A percentile compares a stretch with the other conserved stretches of the same genome.
phyloP scores from a whole-genome alignment of 345 rosid genomes.

The Punica granatum region DNA sequence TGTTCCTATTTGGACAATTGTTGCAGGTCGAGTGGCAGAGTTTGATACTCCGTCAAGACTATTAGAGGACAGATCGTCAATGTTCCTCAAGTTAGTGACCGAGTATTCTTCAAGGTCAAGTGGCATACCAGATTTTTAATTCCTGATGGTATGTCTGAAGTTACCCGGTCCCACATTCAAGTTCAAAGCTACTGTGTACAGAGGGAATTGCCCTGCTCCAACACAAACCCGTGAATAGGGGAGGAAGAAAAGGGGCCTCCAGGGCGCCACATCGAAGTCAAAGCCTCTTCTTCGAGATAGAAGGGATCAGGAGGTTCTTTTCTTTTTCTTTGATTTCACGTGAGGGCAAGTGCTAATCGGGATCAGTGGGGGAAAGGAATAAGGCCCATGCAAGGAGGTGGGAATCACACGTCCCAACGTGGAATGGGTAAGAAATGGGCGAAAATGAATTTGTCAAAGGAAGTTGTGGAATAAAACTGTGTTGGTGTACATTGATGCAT shows the following conservation, averaged over 20 bases:
- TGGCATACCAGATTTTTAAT: conserved; percentile 80
- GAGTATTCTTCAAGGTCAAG: conserved; percentile 93
- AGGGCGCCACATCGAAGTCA: neutral
- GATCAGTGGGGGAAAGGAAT: neutral
- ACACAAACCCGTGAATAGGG: neutral
- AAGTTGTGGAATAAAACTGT: neutral
- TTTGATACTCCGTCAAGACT: conserved; percentile 75
- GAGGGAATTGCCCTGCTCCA: neutral
- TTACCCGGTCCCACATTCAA: neutral
- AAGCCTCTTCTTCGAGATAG: neutral
- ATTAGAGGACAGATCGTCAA: conserved; percentile 85
- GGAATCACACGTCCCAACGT: neutral
- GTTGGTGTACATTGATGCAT: conserved; percentile 4
- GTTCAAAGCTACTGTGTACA: neutral
- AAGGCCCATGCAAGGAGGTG: neutral
- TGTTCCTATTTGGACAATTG: neutral
- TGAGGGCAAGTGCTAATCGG: neutral
- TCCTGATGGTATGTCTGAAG: conserved; percentile 17
- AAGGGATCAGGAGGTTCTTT: neutral
- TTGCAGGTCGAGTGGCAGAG: conserved; percentile 89
- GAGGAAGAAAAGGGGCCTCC: neutral
- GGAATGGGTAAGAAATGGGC: neutral
- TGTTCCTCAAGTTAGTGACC: conserved; percentile 83
- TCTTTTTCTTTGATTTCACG: neutral
- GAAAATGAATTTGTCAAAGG: neutral